These are phyloP conservation scores for Botryotinia calthae DNA, from an alignment of 2,329 filamentous ascomycete species.

Conservation along the genomic window DNA sequence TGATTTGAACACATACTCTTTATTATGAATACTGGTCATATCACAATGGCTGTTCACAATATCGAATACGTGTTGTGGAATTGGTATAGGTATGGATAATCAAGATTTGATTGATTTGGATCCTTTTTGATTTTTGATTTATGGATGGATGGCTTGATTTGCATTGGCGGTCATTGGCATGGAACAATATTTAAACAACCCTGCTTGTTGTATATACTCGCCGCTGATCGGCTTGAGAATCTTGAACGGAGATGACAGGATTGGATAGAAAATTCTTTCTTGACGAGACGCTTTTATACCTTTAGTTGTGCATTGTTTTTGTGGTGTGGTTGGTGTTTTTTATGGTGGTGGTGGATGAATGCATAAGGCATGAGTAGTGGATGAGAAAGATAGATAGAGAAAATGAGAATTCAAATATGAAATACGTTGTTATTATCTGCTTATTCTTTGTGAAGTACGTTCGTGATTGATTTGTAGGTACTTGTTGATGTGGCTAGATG, in stretches of 20 bases:
- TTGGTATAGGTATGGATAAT: neutral
- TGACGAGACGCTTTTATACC: neutral
- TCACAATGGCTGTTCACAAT: neutral
- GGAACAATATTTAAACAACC: neutral
- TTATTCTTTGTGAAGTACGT: neutral
- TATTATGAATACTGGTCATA: neutral
- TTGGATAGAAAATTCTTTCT: neutral
- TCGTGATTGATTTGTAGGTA: neutral
- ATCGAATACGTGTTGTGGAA: neutral
- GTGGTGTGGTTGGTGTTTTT: neutral
- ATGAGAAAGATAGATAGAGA: neutral
- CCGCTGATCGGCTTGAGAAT: slow-evolving; percentile 20
- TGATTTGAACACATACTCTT: neutral
- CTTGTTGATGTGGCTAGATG: neutral
- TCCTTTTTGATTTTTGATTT: neutral
- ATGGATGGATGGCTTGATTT: slow-evolving; percentile 5
- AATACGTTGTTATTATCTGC: neutral
- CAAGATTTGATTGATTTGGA: slow-evolving; percentile 1
- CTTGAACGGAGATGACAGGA: neutral
- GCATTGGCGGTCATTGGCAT: neutral
- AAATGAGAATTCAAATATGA: neutral
- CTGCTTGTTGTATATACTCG: slow-evolving; percentile 16
- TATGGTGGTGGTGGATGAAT: neutral
- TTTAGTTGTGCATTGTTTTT: slow-evolving; percentile 11
- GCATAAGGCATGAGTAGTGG: neutral